These are phyloP conservation scores for Quercus gilva DNA, from an alignment of 306 rosid species.

Conservation along the genomic window DNA sequence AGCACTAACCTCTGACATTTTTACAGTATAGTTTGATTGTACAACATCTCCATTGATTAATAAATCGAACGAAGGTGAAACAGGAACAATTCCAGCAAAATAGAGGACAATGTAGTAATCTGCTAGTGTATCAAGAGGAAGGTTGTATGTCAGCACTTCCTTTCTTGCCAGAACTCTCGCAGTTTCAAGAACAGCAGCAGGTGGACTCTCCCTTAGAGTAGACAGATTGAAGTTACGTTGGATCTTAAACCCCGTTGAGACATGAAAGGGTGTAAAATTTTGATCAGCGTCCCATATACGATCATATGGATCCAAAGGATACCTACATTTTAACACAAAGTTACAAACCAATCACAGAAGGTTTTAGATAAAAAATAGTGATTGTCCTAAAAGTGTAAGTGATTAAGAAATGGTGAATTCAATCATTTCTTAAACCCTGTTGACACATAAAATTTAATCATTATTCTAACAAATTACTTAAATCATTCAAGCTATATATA, in stretches of 20 bases:
- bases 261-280: constrained; percentile 65
- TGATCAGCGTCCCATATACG: constrained; percentile 78
- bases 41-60: constrained; percentile 59
- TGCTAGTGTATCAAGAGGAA: constrained; percentile 51
- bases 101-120: constrained; percentile 84
- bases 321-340: constrained; percentile 45
- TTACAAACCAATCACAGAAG: constrained; percentile 6
- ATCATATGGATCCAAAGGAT: constrained; percentile 73
- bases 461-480: neutral
- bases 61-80: constrained; percentile 69
- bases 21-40: constrained; percentile 61
- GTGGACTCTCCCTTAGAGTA: constrained; percentile 52
- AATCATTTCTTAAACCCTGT: too few relatives aligned
- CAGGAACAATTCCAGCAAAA: constrained; percentile 82
- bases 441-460: too few relatives aligned
- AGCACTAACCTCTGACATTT: constrained; percentile 54
- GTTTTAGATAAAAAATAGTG: too few relatives aligned
- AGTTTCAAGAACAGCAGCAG: constrained; percentile 60
- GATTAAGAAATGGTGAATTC: neutral
- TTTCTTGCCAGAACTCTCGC: constrained; percentile 68
- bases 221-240: constrained; percentile 42
- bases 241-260: constrained; percentile 56
- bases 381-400: neutral
- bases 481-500: neutral
- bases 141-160: constrained; percentile 56